Evolutionary conservation across 495 filamentous ascomycete species (phyloP).

Genomic region (Aspergillus coremiiformis): DNA sequence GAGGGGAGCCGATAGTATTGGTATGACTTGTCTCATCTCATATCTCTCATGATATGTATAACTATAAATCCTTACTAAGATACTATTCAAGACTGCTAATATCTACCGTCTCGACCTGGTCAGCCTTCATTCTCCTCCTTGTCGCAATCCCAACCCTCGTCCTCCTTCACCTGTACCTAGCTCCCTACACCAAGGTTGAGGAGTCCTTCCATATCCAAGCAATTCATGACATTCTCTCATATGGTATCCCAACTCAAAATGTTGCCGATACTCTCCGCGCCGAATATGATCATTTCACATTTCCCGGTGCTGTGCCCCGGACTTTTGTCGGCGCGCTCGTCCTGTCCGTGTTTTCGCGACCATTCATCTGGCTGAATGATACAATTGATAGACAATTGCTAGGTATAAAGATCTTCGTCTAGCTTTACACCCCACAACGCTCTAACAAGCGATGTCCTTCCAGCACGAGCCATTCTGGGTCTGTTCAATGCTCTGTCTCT

Average conservation of each 20-base stretch:
- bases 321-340: conserved; percentile 77
- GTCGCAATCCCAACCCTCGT: conserved; percentile 58
- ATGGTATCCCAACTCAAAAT: conserved; percentile 61
- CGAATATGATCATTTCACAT: conserved; percentile 84
- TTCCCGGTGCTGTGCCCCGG: conserved; percentile 84
- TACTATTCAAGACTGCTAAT: not conserved
- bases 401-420: conserved; percentile 25
- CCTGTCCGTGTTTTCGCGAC: conserved; percentile 61
- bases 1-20: conserved; percentile 11
- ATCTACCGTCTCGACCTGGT: not conserved
- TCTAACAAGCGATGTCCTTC: not conserved
- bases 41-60: too few species aligned
- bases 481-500: conserved; percentile 67
- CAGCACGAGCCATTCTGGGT: conserved; percentile 73
- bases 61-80: too few species aligned
- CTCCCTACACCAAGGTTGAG: conserved; percentile 97
- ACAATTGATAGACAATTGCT: conserved; percentile 45
- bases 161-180: conserved; percentile 63
- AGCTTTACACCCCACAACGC: not conserved
- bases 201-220: conserved; percentile 98
- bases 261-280: conserved; percentile 34
- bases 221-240: conserved; percentile 77
- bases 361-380: conserved; percentile 43
- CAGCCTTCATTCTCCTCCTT: conserved; percentile 32
- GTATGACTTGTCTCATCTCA: conserved; percentile 1